Evolutionary conservation across 1,284 basidiomycete species (phyloP), one percentile per base, ranked within the genome.

Genomic region (Tylopilus microsporus): DNA sequence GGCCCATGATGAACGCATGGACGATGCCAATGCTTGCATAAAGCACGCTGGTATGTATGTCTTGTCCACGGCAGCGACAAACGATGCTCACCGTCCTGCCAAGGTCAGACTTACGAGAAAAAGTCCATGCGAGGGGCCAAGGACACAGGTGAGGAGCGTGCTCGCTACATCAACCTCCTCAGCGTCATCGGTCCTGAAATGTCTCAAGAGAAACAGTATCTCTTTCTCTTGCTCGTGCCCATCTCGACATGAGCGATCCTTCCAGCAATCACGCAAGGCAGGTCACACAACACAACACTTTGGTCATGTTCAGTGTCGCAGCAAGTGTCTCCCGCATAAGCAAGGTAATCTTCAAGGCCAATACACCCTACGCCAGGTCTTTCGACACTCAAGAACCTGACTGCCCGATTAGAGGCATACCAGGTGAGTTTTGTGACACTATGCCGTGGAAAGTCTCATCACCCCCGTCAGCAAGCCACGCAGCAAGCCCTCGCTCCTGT

Each of bases 131-230:
- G 83, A 74, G 86, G 81, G 55, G 72, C 82, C 16, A 77, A 77
- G n/a, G 86, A 90, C 64, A 83, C 79, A 8, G 76, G 75, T 15
- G 88, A 89, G 30, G 89, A 91, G 65, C 89, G 91, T 69, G 80
- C 83, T 46, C 83, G 86, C 19, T 91, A 91, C 69, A 83, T 91
- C 58, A 83, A 84, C 65, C 74, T 90, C 1, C 83, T 91, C 58
- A 85, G 81, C 63, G 76, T 79, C n/a, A 71, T 91, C 16, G 89
- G 88, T 1, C 86, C 87, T 11, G 89, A 91, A 66, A 84, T 90
- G 60, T 85, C 86, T 11, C 82, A 87, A 66, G 85, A 88, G 67
- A 90, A 88, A 77, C 82, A 85, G 89, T 89, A n/a, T 11, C 18
- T 10, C 5, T 25, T 25, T 25, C 25, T 25, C 25, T 25, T 25